Base-by-base conservation (phyloP, 2,329 filamentous ascomycete genomes). In the Pseudogymnoascus sp. region DNA sequence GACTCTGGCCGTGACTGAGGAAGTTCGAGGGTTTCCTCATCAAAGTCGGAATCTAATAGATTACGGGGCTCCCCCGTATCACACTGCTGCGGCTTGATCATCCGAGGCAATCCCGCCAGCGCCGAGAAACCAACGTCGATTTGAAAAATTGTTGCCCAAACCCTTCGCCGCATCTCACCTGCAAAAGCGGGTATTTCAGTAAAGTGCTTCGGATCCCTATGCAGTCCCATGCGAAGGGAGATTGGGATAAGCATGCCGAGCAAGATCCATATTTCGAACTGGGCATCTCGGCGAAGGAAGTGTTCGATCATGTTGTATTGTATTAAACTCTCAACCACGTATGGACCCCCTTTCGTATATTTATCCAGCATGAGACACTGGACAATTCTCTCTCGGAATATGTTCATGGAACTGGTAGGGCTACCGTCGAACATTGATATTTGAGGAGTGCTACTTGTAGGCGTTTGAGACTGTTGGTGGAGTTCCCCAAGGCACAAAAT, bases 61-160 rank as follows among this genome's bases (percentile, higher is more conserved):
- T 93, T 95, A 63, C 86, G 84, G 0, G 90, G 90, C 5, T 90
- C 76, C 68, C 88, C 82, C 0, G 89, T 88, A 70, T 95, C 91
- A 63, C 86, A 91, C 71, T 92, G 87, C 59, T 88, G 81, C 11
- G 88, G 82, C 66, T 88, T 84, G 26, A 93, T 86, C 81, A 93
- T 91, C 4, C 77, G 76, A 21, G 80, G 80, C 24, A 84, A 67
- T 13, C 82, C 82, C 65, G 83, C 79, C 70, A 91, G 88, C 65
- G 90, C 88, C 0, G 90, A 93, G 70, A 93, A 91, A 63, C 92
- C 80, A 10, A 90, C 80, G 72, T 95, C 90, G 29, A 84, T 81
- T 76, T 90, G 88, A 62, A 88, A 82, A 40, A 95, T 81, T 61
- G 90, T 80, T 6, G 86, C 83, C 90, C 86, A 89, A 4, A 84